Evolutionary conservation across 306 rosid genomes (phyloP).

Genomic region (Prosopis cineraria): DNA sequence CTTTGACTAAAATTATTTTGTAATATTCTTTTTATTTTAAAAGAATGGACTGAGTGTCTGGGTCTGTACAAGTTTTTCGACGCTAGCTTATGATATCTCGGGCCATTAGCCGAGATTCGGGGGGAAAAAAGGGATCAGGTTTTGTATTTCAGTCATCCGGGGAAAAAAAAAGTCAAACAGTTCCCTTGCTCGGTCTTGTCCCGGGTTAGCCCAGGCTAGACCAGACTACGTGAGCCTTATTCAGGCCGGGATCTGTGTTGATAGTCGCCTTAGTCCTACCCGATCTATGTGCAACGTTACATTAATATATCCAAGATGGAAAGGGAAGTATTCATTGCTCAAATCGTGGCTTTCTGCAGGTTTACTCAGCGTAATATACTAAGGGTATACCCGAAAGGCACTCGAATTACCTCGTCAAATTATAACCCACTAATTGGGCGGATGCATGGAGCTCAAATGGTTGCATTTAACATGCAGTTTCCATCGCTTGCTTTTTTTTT

Average conservation of each 20-base stretch:
- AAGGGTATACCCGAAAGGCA: constrained; percentile 95
- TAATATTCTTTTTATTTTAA: no score
- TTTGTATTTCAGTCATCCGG: no score
- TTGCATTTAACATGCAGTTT: constrained; percentile 99
- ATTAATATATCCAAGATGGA: constrained; percentile 11
- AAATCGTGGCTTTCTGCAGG: constrained; percentile 47
- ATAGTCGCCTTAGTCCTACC: not conserved
- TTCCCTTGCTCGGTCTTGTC: not conserved
- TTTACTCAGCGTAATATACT: constrained; percentile 90
- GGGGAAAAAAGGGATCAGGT: no score
- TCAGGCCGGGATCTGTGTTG: not conserved
- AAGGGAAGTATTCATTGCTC: constrained; percentile 25
- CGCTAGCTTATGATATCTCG: no score
- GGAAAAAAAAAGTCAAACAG: no score
- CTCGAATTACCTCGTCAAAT: constrained; percentile 87
- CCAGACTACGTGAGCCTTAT: not conserved
- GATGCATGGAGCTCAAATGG: constrained; percentile 99
- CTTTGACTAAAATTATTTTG: no score
- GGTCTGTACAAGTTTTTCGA: no score
- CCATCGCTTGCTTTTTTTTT: not conserved
- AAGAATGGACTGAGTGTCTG: no score
- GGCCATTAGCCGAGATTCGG: no score
- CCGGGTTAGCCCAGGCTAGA: not conserved
- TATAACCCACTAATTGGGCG: constrained; percentile 96
- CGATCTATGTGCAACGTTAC: not conserved